Percentiles rank a stretch among this genome's conserved stretches.
Conservation (phyloP, 2,329 filamentous ascomycete species). For the Cadophora sp. region DNA sequence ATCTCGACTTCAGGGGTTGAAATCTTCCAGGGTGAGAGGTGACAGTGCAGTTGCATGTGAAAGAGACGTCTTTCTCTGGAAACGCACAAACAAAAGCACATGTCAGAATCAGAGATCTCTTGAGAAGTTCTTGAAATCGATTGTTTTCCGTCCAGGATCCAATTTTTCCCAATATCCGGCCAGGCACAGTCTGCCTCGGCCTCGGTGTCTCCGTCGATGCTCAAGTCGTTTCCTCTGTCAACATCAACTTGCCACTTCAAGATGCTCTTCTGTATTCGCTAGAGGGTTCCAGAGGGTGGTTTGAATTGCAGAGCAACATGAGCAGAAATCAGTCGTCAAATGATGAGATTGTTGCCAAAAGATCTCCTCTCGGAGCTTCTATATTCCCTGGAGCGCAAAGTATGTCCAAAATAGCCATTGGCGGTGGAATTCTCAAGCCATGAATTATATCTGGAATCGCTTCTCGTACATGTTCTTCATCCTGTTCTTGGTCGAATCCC, state of each 20-base stretch:
- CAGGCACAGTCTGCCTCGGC: not conserved
- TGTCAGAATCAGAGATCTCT: not conserved
- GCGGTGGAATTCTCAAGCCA: too few species aligned
- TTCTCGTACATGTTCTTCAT: not conserved
- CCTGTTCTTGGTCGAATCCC: not conserved
- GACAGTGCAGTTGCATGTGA: slow-evolving; percentile 13
- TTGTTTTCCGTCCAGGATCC: not conserved
- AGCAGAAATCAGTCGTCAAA: not conserved
- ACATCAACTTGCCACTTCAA: not conserved
- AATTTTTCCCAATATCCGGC: not conserved
- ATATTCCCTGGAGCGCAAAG: not conserved
- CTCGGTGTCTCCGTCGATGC: not conserved
- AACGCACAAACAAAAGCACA: slow-evolving; percentile 14
- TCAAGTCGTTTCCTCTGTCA: not conserved
- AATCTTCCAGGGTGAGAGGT: not conserved
- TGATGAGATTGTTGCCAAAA: not conserved
- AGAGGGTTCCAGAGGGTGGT: not conserved
- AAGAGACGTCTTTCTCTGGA: slow-evolving; percentile 4
- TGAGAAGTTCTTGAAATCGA: not conserved
- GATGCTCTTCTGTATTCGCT: not conserved
- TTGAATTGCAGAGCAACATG: not conserved
- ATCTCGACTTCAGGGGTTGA: not conserved
- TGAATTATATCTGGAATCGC: too few species aligned
- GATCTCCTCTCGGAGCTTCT: too few species aligned
- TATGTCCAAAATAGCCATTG: not conserved